phyloP scores from a whole-genome alignment of 345 rosid species.

The Rubroshorea leprosula region DNA sequence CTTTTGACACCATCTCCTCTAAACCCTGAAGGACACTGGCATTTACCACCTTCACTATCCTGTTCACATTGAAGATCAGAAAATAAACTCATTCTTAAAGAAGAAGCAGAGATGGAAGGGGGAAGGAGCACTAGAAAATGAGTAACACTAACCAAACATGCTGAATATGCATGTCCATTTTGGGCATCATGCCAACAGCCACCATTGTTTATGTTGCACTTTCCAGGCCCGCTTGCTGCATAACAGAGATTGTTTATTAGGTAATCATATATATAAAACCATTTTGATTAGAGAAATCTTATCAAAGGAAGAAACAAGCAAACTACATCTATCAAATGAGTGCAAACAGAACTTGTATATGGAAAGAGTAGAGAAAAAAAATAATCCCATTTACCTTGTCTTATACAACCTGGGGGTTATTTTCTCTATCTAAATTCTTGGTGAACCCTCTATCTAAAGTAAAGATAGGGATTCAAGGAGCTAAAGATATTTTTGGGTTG shows the following conservation, averaged over 20 bases:
- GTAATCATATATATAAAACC: neutral
- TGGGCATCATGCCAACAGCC: conserved; percentile 68
- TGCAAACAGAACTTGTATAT: too few relatives aligned
- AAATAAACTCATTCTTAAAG: conserved; percentile 3
- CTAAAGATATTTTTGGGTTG: too few relatives aligned
- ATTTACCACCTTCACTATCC: conserved; percentile 67
- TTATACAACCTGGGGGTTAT: too few relatives aligned
- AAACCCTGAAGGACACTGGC: conserved; percentile 87
- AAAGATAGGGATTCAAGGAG: too few relatives aligned
- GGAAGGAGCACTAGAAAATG: neutral
- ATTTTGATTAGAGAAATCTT: neutral
- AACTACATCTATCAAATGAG: too few relatives aligned
- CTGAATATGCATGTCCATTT: conserved; percentile 52
- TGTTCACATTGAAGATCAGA: conserved; percentile 27
- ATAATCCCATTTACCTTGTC: too few relatives aligned
- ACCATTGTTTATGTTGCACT: conserved; percentile 69
- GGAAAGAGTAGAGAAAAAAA: too few relatives aligned
- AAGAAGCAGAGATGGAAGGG: neutral
- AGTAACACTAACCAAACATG: conserved; percentile 61
- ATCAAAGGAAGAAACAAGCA: too few relatives aligned
- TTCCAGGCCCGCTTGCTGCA: conserved; percentile 66
- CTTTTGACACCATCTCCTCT: conserved; percentile 82
- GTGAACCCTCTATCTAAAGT: too few relatives aligned
- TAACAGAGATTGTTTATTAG: neutral
- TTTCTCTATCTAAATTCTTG: too few relatives aligned